phyloP scores from a whole-genome alignment of 2,329 filamentous ascomycete genomes.

The Talaromyces amestolkiae region DNA sequence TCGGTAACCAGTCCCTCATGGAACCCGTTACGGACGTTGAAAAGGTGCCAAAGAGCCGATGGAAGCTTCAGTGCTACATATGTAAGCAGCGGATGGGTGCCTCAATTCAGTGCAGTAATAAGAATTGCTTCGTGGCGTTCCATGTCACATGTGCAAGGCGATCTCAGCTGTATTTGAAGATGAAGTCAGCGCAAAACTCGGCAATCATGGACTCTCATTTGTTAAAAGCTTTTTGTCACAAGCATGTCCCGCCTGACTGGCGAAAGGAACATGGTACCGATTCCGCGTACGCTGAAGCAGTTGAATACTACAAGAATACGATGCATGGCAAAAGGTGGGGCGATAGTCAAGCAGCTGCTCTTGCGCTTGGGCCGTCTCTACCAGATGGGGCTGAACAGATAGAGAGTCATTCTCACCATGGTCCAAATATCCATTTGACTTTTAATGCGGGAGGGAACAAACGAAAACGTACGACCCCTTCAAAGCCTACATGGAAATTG shows the following conservation, averaged over 20 bases:
- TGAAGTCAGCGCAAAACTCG: constrained; percentile 85
- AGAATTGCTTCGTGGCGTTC: constrained; percentile 94
- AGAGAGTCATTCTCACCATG: constrained; percentile 43
- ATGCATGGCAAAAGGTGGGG: constrained; percentile 92
- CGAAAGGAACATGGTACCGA: constrained; percentile 80
- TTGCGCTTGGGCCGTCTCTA: constrained; percentile 71
- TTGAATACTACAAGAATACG: constrained; percentile 81
- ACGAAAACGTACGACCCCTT: constrained; percentile 52
- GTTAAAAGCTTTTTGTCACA: constrained; percentile 93
- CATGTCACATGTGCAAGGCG: constrained; percentile 93
- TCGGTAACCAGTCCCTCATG: constrained; percentile 96
- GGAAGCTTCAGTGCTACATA: constrained; percentile 93
- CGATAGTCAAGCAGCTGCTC: constrained; percentile 79
- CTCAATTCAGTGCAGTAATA: constrained; percentile 97
- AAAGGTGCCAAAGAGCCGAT: constrained; percentile 90
- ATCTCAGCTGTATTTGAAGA: constrained; percentile 84
- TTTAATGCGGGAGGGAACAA: constrained; percentile 58
- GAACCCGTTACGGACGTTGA: constrained; percentile 97
- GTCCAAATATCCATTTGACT: constrained; percentile 49
- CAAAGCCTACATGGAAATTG: constrained; percentile 80
- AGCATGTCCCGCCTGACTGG: constrained; percentile 88
- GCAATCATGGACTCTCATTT: constrained; percentile 77
- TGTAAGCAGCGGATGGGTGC: constrained; percentile 97
- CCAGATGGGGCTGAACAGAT: constrained; percentile 52
- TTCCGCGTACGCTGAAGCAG: constrained; percentile 74